Evolutionary conservation across 306 rosid genomes (phyloP).

Genomic region (Casuarina glauca): DNA sequence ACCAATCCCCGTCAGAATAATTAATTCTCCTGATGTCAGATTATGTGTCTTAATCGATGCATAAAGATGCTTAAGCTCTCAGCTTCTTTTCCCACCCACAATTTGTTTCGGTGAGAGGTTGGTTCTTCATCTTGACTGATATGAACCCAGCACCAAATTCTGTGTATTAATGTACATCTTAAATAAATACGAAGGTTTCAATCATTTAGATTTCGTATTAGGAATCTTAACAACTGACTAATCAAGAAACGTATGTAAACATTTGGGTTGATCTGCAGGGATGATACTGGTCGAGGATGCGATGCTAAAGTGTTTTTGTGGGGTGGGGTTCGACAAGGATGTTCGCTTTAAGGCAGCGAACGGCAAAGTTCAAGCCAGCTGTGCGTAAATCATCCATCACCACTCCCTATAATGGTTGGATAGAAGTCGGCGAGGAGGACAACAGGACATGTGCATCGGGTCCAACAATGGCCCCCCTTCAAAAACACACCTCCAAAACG

Average conservation of each 20-base stretch:
- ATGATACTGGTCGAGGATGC: no score
- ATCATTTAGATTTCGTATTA: no score
- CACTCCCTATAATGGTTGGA: background rate
- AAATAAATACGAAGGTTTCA: no score
- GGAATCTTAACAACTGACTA: no score
- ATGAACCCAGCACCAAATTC: background rate
- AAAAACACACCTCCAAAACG: background rate
- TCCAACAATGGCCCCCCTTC: background rate
- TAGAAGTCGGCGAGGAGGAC: background rate
- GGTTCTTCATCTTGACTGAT: slow-evolving; percentile 8
- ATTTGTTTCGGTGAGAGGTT: background rate
- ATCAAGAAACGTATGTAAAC: no score
- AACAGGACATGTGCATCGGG: slow-evolving; percentile 24
- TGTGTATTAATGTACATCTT: no score
- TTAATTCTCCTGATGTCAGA: background rate
- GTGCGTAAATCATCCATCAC: background rate
- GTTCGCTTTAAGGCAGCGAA: background rate
- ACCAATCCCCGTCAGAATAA: background rate
- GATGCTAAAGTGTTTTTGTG: no score
- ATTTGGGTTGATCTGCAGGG: no score
- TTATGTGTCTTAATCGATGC: background rate
- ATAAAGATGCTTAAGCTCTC: slow-evolving; percentile 3
- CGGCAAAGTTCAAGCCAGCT: slow-evolving; percentile 20
- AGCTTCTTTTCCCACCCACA: background rate
- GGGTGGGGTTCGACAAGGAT: no score